Base-by-base conservation (phyloP, 768 basidiomycete genomes). In the Astraeus odoratus region DNA sequence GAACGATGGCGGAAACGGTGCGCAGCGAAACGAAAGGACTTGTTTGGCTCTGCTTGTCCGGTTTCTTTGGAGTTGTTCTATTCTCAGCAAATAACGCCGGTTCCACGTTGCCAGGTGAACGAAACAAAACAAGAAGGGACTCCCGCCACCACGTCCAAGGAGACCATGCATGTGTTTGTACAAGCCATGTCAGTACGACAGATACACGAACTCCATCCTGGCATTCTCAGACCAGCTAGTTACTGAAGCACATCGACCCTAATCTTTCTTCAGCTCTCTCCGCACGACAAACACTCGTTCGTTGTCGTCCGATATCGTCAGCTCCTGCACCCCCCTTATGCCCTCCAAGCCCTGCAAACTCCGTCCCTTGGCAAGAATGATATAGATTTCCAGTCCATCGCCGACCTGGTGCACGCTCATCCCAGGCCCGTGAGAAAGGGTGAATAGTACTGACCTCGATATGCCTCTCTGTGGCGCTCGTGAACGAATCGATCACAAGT, bases 401-500 rank as follows among this genome's bases (percentile, higher is more conserved):
- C 95, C 95, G 51, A 99, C 94, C 87, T 90, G 54, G 33, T 27
- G 19, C 30, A 39, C 45, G 27, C 35, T 34, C 29, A 20, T 53
- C 8, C 46, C 30, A 45, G 23, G 7, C 8, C 25, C 30, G n/a
- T 10, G 44, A 30, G 39, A 44, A 57, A 45, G 34, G 48, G 33
- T 5, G 37, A n/a, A 10, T 26, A 40, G 44, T 22, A 57, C 73
- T 50, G 50, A 88, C 88, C 80, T 98, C 94, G 60, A 98, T 98
- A 67, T 98, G 95, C 52, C 96, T 81, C 69, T 99, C 96, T 12
- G 96, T 98, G 22, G 96, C 96, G 53, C 89, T 80, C 22, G 94
- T 95, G 67, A 98, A 99, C 8, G 91, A 89, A 70, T 99, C 95
- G 49, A 91, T 86, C 56, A 97, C 90, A 61, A 99, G 78, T 24